Percentiles rank a stretch among this genome's conserved stretches.
Conservation (phyloP, 768 basidiomycete genomes). For the Boletus insuetus region DNA sequence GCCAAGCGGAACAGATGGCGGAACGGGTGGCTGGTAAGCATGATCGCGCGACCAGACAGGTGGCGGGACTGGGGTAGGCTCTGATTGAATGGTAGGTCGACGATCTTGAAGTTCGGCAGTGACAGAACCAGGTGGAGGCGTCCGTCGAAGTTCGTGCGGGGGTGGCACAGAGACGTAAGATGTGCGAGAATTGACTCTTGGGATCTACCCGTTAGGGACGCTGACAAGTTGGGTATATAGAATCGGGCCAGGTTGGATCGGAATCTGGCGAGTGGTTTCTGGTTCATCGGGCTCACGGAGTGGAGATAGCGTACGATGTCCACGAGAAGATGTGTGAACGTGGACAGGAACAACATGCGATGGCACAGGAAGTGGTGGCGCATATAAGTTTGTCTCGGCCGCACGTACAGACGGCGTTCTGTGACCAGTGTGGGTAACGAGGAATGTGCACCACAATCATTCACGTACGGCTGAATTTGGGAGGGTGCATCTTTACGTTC, state of each 20-base stretch:
- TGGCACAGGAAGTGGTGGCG: slow-evolving; percentile 24
- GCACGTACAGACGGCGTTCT: slow-evolving; percentile 27
- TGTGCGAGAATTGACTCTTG: slow-evolving; percentile 25
- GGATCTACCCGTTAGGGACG: slow-evolving; percentile 28
- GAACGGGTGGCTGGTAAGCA: slow-evolving; percentile 23
- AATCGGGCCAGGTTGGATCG: slow-evolving; percentile 22
- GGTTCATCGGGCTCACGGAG: slow-evolving; percentile 12
- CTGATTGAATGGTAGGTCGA: slow-evolving; percentile 1
- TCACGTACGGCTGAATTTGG: slow-evolving; percentile 22
- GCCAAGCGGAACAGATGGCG: slow-evolving; percentile 10
- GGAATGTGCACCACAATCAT: neutral
- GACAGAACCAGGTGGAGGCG: slow-evolving; percentile 3
- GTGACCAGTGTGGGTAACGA: slow-evolving; percentile 11
- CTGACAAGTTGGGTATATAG: slow-evolving; percentile 2
- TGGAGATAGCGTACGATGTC: slow-evolving; percentile 9
- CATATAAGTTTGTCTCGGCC: slow-evolving; percentile 10
- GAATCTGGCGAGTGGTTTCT: slow-evolving; percentile 29
- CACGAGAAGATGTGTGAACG: slow-evolving; percentile 22
- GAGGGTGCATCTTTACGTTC: slow-evolving; percentile 21
- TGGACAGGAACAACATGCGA: slow-evolving; percentile 13
- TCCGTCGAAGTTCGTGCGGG: slow-evolving; percentile 15
- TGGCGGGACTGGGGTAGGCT: slow-evolving; percentile 18
- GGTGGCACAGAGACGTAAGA: slow-evolving; percentile 22
- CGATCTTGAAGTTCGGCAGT: slow-evolving; percentile 14
- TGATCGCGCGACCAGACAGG: slow-evolving; percentile 28